Conservation (phyloP, 2,329 filamentous ascomycete species). For the Blastomyces emzantsi region DNA sequence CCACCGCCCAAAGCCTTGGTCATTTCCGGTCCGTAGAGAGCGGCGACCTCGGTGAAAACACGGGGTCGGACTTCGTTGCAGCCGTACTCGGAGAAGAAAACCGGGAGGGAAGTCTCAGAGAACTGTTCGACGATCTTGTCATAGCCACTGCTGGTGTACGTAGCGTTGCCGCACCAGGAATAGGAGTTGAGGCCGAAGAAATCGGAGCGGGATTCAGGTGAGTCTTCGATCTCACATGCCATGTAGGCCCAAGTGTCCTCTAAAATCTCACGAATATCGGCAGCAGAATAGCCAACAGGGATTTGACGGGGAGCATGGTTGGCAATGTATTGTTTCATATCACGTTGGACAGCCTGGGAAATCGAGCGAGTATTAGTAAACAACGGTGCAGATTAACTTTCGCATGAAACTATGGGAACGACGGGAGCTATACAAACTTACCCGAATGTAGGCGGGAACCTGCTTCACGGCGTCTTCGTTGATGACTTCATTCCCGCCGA, state of each 20-base stretch:
- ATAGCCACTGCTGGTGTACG: conserved; percentile 47
- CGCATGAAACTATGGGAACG: neutral
- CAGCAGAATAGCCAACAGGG: conserved; percentile 60
- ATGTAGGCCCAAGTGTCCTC: conserved; percentile 54
- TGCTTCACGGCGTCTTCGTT: conserved; percentile 48
- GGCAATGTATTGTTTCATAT: conserved; percentile 59
- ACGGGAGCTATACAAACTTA: conserved; percentile 22
- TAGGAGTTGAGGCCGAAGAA: conserved; percentile 61
- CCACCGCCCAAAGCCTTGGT: conserved; percentile 50
- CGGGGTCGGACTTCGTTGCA: conserved; percentile 53
- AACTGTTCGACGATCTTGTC: conserved; percentile 51
- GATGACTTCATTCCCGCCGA: conserved; percentile 60
- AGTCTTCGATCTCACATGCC: conserved; percentile 45
- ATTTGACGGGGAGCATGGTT: conserved; percentile 50
- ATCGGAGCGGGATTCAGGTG: conserved; percentile 48
- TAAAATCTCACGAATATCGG: conserved; percentile 53
- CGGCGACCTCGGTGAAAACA: conserved; percentile 51
- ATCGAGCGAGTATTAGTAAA: conserved; percentile 20
- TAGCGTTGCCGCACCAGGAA: conserved; percentile 57
- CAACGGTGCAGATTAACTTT: conserved; percentile 12
- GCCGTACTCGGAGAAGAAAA: conserved; percentile 60
- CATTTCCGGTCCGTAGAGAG: conserved; percentile 54
- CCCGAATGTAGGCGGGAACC: conserved; percentile 51
- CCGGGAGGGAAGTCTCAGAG: conserved; percentile 48
- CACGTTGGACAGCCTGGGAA: conserved; percentile 51